Percentiles rank a stretch among this genome's conserved stretches.
phyloP scores from a whole-genome alignment of 2,329 filamentous ascomycete genomes.

The Beauveria sp. region DNA sequence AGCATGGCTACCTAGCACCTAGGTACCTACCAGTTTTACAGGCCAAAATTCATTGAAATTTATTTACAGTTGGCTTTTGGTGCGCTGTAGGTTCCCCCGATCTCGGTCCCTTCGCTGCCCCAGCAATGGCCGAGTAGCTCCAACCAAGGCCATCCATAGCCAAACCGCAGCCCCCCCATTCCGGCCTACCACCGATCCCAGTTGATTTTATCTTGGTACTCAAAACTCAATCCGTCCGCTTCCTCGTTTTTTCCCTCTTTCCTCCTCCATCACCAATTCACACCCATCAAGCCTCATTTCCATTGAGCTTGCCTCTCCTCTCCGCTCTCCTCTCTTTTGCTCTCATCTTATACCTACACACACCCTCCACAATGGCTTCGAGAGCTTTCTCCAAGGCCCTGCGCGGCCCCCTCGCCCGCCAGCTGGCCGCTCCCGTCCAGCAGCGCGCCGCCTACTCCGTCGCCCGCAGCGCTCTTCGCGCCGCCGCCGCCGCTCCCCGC shows the following conservation, averaged over 20 bases:
- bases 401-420: constrained; percentile 55
- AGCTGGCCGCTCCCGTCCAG: constrained; percentile 54
- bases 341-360: constrained; percentile 10
- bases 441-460: constrained; percentile 56
- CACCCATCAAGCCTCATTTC: constrained; percentile 7
- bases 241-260: constrained; percentile 8
- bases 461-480: constrained; percentile 48
- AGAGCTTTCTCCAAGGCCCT: constrained; percentile 64
- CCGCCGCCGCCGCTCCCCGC: constrained; percentile 45
- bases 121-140: constrained; percentile 3
- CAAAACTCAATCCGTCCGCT: constrained; percentile 9
- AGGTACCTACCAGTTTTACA: not conserved
- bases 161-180: not conserved
- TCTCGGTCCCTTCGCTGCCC: constrained; percentile 7
- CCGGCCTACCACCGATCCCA: constrained; percentile 8
- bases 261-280: constrained; percentile 1
- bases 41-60: not conserved
- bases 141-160: not conserved
- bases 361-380: constrained; percentile 61
- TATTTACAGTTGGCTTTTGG: not conserved
- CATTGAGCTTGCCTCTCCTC: constrained; percentile 5
- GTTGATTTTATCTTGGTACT: constrained; percentile 3
- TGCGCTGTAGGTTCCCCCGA: not conserved
- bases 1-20: not conserved
- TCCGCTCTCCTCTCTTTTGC: constrained; percentile 10